Evolutionary conservation across 768 basidiomycete genomes (phyloP).

Genomic region (Russula vinacea): DNA sequence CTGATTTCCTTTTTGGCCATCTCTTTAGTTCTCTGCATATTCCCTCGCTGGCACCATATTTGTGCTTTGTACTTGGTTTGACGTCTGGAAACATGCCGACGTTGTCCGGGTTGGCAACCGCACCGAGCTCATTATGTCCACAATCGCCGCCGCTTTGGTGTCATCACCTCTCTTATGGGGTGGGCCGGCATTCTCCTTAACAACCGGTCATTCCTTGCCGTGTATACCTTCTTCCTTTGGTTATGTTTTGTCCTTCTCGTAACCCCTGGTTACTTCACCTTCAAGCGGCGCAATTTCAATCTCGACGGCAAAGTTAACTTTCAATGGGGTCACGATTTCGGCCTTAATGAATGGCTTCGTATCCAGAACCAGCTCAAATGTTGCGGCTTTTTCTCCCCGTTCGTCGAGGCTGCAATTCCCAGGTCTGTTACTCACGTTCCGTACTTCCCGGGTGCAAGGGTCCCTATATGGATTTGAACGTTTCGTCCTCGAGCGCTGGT

Average conservation of each 20-base stretch:
- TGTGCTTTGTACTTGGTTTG: constrained; percentile 73
- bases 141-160: constrained; percentile 57
- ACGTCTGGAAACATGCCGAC: constrained; percentile 66
- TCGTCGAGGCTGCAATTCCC: constrained; percentile 71
- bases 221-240: constrained; percentile 73
- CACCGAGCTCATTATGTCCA: constrained; percentile 66
- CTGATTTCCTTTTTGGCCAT: constrained; percentile 7
- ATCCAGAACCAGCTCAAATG: constrained; percentile 75
- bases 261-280: constrained; percentile 74
- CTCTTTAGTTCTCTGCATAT: constrained; percentile 53
- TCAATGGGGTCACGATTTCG: constrained; percentile 68
- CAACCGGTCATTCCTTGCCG: constrained; percentile 76
- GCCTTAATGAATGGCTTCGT: constrained; percentile 55
- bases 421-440: constrained; percentile 71
- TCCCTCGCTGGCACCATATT: constrained; percentile 60
- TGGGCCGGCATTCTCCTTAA: constrained; percentile 81
- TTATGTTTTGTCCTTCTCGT: constrained; percentile 66
- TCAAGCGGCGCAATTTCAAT: constrained; percentile 71
- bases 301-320: constrained; percentile 77
- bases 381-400: constrained; percentile 79
- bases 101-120: constrained; percentile 69
- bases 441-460: constrained; percentile 72
- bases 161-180: constrained; percentile 67
- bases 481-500: constrained; percentile 58
- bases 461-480: constrained; percentile 59